Evolutionary conservation across 345 rosid species (phyloP), one percentile per base, ranked within the genome.

Genomic region (Chamaenerion angustifolium): DNA sequence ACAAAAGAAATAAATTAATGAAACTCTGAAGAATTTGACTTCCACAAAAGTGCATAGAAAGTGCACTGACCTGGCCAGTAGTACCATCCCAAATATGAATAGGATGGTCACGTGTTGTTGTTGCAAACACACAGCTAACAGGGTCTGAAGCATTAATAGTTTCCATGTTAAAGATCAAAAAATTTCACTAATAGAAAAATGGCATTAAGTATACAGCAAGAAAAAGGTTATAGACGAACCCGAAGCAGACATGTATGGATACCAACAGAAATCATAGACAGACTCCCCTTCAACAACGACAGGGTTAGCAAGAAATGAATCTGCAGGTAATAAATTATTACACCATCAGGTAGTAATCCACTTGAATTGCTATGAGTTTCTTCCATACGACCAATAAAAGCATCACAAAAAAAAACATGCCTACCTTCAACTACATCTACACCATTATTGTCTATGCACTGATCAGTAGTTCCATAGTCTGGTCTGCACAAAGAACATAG

Each of bases 1-100:
- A 21, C 4, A 21, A 49, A n/a, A 9, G 12, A 12, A 7, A 49
- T 15, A 4, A 27, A 18, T 14, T n/a, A 48, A 48, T 19, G 14
- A 48, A n/a, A 48, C 14, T 31, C 37, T 31, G 37, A 5, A 31
- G 37, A 5, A 31, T 31, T 31, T 31, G 37, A 7, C 25, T 21
- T 21, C 4, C 3, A 21, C 25, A 21, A 21, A 21, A 21, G 25
- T 4, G 25, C 37, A 31, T 5, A 31, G 37, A 31, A 31, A 6
- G 56, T 52, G 62, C 49, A 56, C 71, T 52, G 71, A 92, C 98
- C 96, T 70, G 66, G 72, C 95, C 96, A 62, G 95, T 75, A 59
- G 81, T 59, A 55, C 95, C 89, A 71, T 92, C 98, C 96, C 93
- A 87, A 48, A 92, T 82, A 82, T 92, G 98, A 59, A 92, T 92